phyloP scores from a whole-genome alignment of 768 basidiomycete genomes.

The Pleurotus platypus region DNA sequence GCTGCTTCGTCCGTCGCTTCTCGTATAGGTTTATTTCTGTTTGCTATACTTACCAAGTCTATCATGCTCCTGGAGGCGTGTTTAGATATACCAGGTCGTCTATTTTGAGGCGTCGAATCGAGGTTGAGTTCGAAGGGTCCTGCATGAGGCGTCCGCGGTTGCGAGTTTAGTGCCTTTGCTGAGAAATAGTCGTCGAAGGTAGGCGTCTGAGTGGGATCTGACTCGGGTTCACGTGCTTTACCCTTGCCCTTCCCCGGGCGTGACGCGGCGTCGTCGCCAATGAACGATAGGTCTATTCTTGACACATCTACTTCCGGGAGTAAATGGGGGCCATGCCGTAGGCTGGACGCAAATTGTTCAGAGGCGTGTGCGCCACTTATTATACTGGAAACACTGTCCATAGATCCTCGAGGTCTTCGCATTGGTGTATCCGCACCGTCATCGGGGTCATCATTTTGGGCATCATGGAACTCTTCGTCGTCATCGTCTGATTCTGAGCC shows the following conservation, averaged over 20 bases:
- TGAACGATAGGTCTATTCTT: conserved; percentile 29
- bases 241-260: conserved; percentile 22
- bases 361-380: not conserved
- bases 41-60: conserved; percentile 39
- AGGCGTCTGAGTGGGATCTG: not conserved
- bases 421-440: not conserved
- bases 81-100: conserved; percentile 48
- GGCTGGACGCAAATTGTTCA: conserved; percentile 10
- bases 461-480: conserved; percentile 23
- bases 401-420: conserved; percentile 7
- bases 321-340: conserved; percentile 6
- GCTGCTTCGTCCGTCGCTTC: conserved; percentile 16
- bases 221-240: conserved; percentile 14
- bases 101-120: conserved; percentile 8
- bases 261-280: conserved; percentile 13
- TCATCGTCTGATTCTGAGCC: conserved; percentile 31
- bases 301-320: conserved; percentile 27
- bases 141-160: conserved; percentile 10
- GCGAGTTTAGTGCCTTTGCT: conserved; percentile 14
- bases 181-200: conserved; percentile 10
- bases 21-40: conserved; percentile 24
- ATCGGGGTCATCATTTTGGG: conserved; percentile 14
- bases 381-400: conserved; percentile 7
- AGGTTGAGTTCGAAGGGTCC: conserved; percentile 5
- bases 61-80: conserved; percentile 64